Conservation (phyloP, 2,329 filamentous ascomycete genomes). For the Colletotrichum spinosum region DNA sequence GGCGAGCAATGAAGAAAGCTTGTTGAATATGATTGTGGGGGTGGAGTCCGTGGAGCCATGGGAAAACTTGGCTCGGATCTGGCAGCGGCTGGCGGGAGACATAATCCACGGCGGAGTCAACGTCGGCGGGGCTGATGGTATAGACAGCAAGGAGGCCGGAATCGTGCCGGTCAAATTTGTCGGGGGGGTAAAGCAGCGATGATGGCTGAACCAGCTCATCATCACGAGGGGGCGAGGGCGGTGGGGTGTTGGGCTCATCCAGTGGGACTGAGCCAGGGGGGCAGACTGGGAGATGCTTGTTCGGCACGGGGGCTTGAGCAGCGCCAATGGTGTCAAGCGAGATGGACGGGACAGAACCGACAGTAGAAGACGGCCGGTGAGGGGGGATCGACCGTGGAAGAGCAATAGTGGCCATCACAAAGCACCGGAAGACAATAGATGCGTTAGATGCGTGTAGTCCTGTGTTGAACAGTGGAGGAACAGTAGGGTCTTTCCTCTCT, state of each 20-base stretch:
- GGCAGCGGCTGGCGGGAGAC: constrained; percentile 84
- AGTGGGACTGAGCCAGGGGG: constrained; percentile 78
- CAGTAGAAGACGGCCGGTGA: constrained; percentile 56
- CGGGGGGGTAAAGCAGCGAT: constrained; percentile 82
- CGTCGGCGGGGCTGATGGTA: constrained; percentile 74
- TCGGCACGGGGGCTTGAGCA: constrained; percentile 68
- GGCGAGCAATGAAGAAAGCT: constrained; percentile 86
- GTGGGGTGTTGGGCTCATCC: constrained; percentile 70
- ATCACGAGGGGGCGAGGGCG: constrained; percentile 66
- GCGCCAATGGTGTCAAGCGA: constrained; percentile 50
- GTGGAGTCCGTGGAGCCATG: constrained; percentile 95
- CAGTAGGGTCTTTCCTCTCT: too few species aligned
- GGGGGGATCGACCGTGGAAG: constrained; percentile 60
- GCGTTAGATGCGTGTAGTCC: too few species aligned
- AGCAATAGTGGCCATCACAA: constrained; percentile 64
- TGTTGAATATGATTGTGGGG: constrained; percentile 89
- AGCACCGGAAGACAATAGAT: not conserved
- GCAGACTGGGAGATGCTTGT: constrained; percentile 91
- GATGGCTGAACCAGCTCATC: constrained; percentile 66
- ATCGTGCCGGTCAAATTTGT: constrained; percentile 66
- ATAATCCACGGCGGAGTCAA: constrained; percentile 81
- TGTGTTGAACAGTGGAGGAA: constrained; percentile 10
- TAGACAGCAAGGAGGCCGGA: constrained; percentile 73
- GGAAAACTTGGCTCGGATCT: constrained; percentile 87
- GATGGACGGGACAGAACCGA: constrained; percentile 46